Evolutionary conservation across 805 yeast species (phyloP).

Genomic region (Pichia nakasei): DNA sequence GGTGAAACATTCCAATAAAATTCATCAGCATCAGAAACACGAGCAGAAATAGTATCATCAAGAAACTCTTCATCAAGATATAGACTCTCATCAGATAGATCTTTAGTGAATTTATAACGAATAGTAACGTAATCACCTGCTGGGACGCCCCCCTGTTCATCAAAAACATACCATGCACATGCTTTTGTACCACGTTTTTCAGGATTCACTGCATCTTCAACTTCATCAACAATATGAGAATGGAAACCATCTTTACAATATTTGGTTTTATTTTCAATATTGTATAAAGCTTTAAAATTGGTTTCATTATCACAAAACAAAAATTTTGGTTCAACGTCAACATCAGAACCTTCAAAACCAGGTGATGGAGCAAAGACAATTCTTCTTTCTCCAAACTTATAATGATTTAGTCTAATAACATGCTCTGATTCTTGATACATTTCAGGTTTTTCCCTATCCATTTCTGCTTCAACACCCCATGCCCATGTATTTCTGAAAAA

Average conservation of each 20-base stretch:
- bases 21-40: constrained; percentile 86
- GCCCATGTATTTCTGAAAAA: constrained; percentile 86
- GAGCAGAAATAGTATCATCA: constrained; percentile 56
- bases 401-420: constrained; percentile 54
- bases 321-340: constrained; percentile 67
- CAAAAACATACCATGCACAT: constrained; percentile 76
- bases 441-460: constrained; percentile 41
- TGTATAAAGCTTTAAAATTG: constrained; percentile 59
- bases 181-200: constrained; percentile 69
- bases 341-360: constrained; percentile 46
- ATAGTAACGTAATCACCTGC: constrained; percentile 82
- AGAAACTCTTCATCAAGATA: constrained; percentile 63
- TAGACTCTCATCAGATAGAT: constrained; percentile 25
- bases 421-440: constrained; percentile 34
- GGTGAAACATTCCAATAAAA: constrained; percentile 88
- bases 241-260: constrained; percentile 89
- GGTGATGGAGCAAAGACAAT: constrained; percentile 79
- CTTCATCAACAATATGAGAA: constrained; percentile 61
- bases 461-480: constrained; percentile 64
- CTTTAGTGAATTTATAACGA: constrained; percentile 52
- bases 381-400: constrained; percentile 58
- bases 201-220: constrained; percentile 59
- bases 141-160: constrained; percentile 68
- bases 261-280: constrained; percentile 46
- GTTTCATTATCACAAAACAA: constrained; percentile 89